Percentiles rank a stretch among this genome's conserved stretches.
Evolutionary conservation across 2,329 filamentous ascomycete genomes (phyloP).

Genomic region (Curvularia verruculosa): DNA sequence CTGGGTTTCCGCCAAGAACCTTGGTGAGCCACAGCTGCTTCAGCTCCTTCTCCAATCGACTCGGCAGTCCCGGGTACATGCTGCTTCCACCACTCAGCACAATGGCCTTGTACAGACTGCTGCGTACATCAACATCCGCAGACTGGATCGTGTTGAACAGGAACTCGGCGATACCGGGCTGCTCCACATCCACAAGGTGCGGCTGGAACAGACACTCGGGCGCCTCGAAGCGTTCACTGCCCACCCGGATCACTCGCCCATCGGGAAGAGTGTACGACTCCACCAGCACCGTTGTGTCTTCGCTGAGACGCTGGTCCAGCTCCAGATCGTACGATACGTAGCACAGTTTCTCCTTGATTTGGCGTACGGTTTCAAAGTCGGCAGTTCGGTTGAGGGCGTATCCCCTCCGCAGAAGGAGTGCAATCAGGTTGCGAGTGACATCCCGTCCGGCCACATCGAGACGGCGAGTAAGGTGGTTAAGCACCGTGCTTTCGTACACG

Average conservation of each 20-base stretch:
- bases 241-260: constrained; percentile 92
- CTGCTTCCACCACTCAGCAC: constrained; percentile 95
- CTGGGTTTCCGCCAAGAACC: constrained; percentile 87
- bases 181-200: constrained; percentile 95
- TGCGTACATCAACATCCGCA: constrained; percentile 92
- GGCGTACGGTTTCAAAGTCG: constrained; percentile 96
- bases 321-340: constrained; percentile 98
- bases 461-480: constrained; percentile 93
- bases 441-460: constrained; percentile 96
- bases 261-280: constrained; percentile 98
- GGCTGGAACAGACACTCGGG: constrained; percentile 99
- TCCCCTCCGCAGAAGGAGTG: constrained; percentile 87
- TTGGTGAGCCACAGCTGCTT: constrained; percentile 98
- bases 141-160: constrained; percentile 98
- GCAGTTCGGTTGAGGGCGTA: constrained; percentile 98
- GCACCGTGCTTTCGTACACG: constrained; percentile 96
- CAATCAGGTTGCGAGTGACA: constrained; percentile 97
- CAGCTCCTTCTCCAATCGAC: constrained; percentile 93
- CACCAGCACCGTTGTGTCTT: constrained; percentile 95
- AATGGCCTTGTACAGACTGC: constrained; percentile 94
- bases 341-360: constrained; percentile 99
- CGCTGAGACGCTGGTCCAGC: constrained; percentile 91
- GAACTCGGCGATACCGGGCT: constrained; percentile 95
- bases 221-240: constrained; percentile 96
- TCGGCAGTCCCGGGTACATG: constrained; percentile 98